Conservation (phyloP, 257 asterid genomes). For the Solanum raphanifolium region DNA sequence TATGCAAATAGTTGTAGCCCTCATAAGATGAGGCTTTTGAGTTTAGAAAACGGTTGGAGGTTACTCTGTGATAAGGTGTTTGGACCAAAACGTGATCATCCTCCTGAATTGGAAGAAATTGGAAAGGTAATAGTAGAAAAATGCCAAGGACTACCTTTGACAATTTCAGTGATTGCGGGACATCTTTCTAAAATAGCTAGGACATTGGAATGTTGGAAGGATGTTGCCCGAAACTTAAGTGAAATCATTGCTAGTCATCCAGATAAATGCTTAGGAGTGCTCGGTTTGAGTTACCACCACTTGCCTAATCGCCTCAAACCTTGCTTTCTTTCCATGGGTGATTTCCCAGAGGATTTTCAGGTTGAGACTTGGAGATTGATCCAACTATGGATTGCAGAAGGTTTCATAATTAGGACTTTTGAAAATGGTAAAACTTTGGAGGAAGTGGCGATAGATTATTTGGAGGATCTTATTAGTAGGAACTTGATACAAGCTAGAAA, state of each 20-base stretch:
- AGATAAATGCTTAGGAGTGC: not conserved
- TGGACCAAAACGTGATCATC: not conserved
- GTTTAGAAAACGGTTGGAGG: not conserved
- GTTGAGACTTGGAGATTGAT: not conserved
- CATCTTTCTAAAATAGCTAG: not conserved
- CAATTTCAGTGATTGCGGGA: not conserved
- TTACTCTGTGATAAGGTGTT: not conserved
- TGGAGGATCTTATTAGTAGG: not conserved
- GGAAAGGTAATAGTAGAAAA: not conserved
- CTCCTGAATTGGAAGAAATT: not conserved
- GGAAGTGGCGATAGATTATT: not conserved
- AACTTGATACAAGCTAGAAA: not conserved
- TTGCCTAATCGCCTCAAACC: constrained; percentile 1
- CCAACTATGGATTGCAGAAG: constrained; percentile 4
- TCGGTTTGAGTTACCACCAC: not conserved
- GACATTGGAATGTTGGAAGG: not conserved
- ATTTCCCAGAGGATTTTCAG: not conserved
- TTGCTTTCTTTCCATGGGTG: not conserved
- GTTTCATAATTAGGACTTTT: not conserved
- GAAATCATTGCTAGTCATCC: not conserved
- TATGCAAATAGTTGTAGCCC: not conserved
- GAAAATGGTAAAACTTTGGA: not conserved
- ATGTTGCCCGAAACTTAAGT: not conserved
- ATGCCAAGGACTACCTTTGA: constrained; percentile 4
- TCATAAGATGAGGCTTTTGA: not conserved